Evolutionary conservation across 768 basidiomycete species (phyloP).

Genomic region (Pleurotus tuber-regium): DNA sequence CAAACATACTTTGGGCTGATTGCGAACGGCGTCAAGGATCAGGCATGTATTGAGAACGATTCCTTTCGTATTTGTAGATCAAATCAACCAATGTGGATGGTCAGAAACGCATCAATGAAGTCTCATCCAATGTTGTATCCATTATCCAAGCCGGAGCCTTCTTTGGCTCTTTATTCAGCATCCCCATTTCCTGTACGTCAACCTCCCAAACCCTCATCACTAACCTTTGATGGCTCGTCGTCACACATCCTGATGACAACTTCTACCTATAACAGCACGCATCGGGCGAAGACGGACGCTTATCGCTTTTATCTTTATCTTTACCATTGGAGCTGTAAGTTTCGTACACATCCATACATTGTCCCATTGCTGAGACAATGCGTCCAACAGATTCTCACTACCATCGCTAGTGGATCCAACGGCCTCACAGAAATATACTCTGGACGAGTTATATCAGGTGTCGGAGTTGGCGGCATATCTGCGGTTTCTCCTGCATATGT

Average conservation of each 20-base stretch:
- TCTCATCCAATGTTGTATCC: slow-evolving; percentile 82
- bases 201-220: neutral
- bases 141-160: slow-evolving; percentile 86
- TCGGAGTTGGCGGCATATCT: slow-evolving; percentile 63
- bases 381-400: slow-evolving; percentile 58
- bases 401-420: slow-evolving; percentile 40
- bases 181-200: slow-evolving; percentile 61
- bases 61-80: neutral
- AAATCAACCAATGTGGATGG: neutral
- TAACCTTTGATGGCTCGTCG: too few species aligned
- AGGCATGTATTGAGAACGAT: neutral
- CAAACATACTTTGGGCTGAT: neutral
- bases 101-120: slow-evolving; percentile 30
- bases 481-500: slow-evolving; percentile 66
- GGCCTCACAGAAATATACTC: slow-evolving; percentile 55
- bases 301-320: slow-evolving; percentile 58
- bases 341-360: neutral
- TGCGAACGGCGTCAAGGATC: neutral
- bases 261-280: slow-evolving; percentile 34
- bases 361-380: slow-evolving; percentile 24
- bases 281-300: slow-evolving; percentile 69
- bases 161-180: slow-evolving; percentile 78
- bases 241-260: too few species aligned
- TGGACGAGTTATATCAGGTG: slow-evolving; percentile 58
- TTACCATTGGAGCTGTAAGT: slow-evolving; percentile 68